Conservation (phyloP, 768 basidiomycete genomes). For the Hygrocybe coccinea region DNA sequence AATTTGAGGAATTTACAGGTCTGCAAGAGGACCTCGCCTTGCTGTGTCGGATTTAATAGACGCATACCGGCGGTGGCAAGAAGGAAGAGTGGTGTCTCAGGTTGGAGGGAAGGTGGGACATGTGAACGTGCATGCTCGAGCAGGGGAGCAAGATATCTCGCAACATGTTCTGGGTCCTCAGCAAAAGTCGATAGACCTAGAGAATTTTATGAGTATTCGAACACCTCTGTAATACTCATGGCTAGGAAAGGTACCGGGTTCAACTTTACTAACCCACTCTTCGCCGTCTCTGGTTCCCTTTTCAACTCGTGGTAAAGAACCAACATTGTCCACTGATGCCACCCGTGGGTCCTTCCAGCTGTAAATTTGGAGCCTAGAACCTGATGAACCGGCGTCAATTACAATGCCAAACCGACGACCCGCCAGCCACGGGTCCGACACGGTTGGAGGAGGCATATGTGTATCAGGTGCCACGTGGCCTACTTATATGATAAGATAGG, state of each 20-base stretch:
- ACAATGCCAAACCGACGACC: conserved; percentile 88
- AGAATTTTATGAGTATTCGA: neutral
- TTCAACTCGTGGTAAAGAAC: conserved; percentile 74
- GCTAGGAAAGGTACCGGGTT: conserved; percentile 69
- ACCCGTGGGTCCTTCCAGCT: conserved; percentile 85
- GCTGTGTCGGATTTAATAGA: conserved; percentile 62
- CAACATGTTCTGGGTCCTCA: conserved; percentile 63
- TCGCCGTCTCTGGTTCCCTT: conserved; percentile 81
- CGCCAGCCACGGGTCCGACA: conserved; percentile 67
- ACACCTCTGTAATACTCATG: neutral
- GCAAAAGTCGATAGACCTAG: conserved; percentile 85
- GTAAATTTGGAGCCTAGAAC: conserved; percentile 93
- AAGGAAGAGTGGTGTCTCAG: conserved; percentile 85
- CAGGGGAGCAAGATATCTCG: conserved; percentile 73
- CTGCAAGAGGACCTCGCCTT: conserved; percentile 65
- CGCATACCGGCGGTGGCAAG: conserved; percentile 98
- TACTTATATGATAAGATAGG: neutral
- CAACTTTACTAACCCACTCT: conserved; percentile 86
- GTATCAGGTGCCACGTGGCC: neutral
- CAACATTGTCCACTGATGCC: conserved; percentile 45
- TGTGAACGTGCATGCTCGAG: conserved; percentile 75
- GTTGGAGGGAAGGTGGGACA: conserved; percentile 81
- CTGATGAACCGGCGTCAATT: conserved; percentile 97
- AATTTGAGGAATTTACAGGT: conserved; percentile 72
- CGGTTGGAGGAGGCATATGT: conserved; percentile 70